Percentiles rank a stretch among this genome's conserved stretches.
Conservation (phyloP, 2,329 filamentous ascomycete genomes). For the Beauveria sp. region DNA sequence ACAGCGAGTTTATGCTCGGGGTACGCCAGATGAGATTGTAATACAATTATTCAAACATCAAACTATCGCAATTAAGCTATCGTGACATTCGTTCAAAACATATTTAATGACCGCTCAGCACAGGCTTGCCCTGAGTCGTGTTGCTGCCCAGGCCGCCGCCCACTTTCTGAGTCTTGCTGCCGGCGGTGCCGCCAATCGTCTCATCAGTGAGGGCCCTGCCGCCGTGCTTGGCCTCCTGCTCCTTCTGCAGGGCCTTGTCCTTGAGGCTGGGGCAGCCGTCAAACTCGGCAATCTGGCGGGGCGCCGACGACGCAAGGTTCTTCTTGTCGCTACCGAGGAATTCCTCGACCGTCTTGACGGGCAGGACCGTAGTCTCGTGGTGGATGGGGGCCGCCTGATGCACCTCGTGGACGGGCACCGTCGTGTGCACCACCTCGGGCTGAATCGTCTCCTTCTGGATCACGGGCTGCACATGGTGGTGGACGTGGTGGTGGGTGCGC, state of each 20-base stretch:
- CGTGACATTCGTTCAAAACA: too few species aligned
- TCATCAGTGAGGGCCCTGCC: neutral
- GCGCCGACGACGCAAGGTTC: conserved; percentile 43
- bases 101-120: neutral
- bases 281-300: conserved; percentile 49
- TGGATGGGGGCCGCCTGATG: conserved; percentile 61
- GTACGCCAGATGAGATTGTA: too few species aligned
- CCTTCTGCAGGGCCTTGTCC: conserved; percentile 6
- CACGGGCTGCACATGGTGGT: conserved; percentile 64
- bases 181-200: neutral
- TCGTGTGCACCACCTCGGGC: conserved; percentile 62
- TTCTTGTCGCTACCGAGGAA: conserved; percentile 40
- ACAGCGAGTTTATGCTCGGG: too few species aligned
- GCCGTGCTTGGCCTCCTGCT: conserved; percentile 3
- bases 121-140: neutral
- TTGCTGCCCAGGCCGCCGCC: neutral
- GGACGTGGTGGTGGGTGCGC: conserved; percentile 39
- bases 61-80: too few species aligned
- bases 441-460: conserved; percentile 63
- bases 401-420: conserved; percentile 62
- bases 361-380: conserved; percentile 57
- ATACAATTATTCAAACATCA: too few species aligned
- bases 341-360: conserved; percentile 56
- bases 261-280: conserved; percentile 48
- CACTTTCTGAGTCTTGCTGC: neutral